Evolutionary conservation across 2,329 filamentous ascomycete genomes (phyloP).

Genomic region (Fusarium fujikuroi): DNA sequence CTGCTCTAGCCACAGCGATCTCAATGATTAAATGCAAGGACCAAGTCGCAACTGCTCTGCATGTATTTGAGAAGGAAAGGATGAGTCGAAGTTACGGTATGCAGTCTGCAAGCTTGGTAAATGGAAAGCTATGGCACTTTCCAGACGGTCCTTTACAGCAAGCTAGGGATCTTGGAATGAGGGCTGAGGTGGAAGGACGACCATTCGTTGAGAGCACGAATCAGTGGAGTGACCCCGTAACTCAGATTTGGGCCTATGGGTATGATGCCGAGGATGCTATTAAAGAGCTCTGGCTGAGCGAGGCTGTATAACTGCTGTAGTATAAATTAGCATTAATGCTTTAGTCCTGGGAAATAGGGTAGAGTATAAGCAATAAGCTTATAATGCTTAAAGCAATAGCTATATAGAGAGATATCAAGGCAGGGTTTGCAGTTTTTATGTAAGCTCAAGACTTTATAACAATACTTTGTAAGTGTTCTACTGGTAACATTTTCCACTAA

Average conservation of each 20-base stretch:
- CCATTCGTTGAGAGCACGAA: constrained; percentile 11
- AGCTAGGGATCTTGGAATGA: constrained; percentile 9
- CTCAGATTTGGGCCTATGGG: constrained; percentile 9
- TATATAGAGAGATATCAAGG: too few relatives aligned
- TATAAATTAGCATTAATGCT: too few relatives aligned
- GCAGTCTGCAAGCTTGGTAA: constrained; percentile 3
- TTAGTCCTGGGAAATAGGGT: rapidly evolving
- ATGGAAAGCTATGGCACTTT: constrained; percentile 5
- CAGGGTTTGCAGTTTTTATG: too few relatives aligned
- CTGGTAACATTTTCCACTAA: too few relatives aligned
- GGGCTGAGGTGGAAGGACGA: neutral
- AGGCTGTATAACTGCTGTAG: rapidly evolving
- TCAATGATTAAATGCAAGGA: neutral
- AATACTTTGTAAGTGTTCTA: too few relatives aligned
- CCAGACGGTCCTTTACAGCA: neutral
- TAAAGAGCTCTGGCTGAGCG: neutral
- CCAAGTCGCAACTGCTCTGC: neutral
- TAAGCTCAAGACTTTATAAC: too few relatives aligned
- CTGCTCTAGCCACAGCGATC: neutral
- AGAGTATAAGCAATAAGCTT: neutral
- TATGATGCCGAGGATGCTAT: neutral
- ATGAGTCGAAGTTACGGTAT: constrained; percentile 14
- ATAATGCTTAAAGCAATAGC: neutral
- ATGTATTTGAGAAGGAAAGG: neutral
- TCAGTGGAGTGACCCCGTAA: constrained; percentile 6